Evolutionary conservation across 108 stramenopile species (phyloP), one percentile per base, ranked within the genome.

Genomic region (Skeletonema grethae): DNA sequence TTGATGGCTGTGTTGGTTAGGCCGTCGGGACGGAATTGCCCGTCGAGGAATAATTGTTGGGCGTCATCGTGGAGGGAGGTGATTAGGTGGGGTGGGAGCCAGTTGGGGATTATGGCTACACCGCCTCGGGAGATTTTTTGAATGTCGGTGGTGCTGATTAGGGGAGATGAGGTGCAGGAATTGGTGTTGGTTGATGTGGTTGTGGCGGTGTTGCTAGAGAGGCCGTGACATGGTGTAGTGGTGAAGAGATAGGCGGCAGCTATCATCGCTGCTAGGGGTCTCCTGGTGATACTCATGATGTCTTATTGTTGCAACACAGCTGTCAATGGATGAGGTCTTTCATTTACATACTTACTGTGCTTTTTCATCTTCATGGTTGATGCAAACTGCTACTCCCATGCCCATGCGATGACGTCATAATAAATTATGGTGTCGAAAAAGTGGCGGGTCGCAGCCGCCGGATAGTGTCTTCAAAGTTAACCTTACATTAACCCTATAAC

Each of bases 1-100:
- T 84, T 32, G 2, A 78, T 15, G 16, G 78, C 82, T 0, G 85
- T 85, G 29, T 85, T 83, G 28, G 85, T 83, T 9, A 85, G 38
- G 1, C 85, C 85, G 67, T 82, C 77, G 0, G 81, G 77, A 9
- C 35, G 61, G 57, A 82, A 82, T 29, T 82, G 53, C 13, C 81
- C 81, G 34, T 22, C 13, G 0, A 53, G 15, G 30, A 79, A 73
- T 24, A 82, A 38, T 9, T 28, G 1, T 20, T 32, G 59, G 1
- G 77, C 81, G 55, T 82, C 81, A 11, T 32, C 41, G 30, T 59
- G 31, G 53, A 82, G 36, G 3, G 72, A 11, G 2, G 46, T 28
- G 1, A 74, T 59, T 30, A 82, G 64, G 24, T 56, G 46, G 1
- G 31, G 12, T 2, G 81, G 81, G 4, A 78, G 61, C 70, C 70